Conservation (phyloP, 1,284 basidiomycete species). For the Cystobasidium pallidum region DNA sequence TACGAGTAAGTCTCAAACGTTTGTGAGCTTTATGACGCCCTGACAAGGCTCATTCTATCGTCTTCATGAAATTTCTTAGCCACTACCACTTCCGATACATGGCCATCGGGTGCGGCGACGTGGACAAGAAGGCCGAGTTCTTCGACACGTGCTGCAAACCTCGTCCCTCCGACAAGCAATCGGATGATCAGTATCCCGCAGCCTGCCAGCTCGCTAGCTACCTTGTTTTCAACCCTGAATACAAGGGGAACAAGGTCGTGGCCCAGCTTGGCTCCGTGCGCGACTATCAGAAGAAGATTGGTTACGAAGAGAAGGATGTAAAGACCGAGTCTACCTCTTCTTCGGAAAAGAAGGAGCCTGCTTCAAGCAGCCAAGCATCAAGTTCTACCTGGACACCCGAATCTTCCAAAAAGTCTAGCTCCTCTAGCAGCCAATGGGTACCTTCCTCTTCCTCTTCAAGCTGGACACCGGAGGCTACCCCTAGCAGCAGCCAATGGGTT, state of each 20-base stretch:
- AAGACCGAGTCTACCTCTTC: background rate
- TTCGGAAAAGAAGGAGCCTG: conserved; percentile 7
- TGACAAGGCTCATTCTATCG: background rate
- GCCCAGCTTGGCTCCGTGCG: conserved; percentile 27
- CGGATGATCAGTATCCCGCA: conserved; percentile 20
- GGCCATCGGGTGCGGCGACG: conserved; percentile 41
- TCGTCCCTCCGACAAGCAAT: conserved; percentile 15
- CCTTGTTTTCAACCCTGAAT: conserved; percentile 34
- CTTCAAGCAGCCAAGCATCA: conserved; percentile 1
- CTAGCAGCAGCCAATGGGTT: conserved; percentile 14
- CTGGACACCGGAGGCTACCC: conserved; percentile 31
- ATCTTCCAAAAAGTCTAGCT: conserved; percentile 1
- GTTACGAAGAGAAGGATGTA: conserved; percentile 13
- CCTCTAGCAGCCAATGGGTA: conserved; percentile 14
- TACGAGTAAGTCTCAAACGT: conserved; percentile 34
- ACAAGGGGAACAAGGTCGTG: conserved; percentile 33
- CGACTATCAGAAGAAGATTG: conserved; percentile 12
- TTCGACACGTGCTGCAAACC: conserved; percentile 36
- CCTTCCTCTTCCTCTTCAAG: conserved; percentile 15
- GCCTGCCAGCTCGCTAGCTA: conserved; percentile 41
- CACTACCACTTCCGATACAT: conserved; percentile 43
- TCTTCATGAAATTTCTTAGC: background rate
- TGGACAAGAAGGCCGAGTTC: conserved; percentile 27
- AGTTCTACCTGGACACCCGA: conserved; percentile 24
- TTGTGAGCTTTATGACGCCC: too few relatives aligned